Base-by-base conservation (phyloP, 805 yeast genomes). In the Maudiozyma barnettii region DNA sequence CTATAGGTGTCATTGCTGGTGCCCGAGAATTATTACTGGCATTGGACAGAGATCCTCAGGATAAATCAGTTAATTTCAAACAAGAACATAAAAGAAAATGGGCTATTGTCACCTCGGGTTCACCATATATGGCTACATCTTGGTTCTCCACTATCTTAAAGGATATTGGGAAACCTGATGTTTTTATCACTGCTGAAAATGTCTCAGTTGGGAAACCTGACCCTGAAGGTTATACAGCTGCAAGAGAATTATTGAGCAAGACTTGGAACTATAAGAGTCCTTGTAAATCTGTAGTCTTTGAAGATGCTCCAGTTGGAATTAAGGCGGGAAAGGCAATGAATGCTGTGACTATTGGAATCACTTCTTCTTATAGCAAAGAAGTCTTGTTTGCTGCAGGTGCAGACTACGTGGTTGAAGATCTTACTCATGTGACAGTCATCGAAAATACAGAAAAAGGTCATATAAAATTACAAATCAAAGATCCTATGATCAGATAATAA, bases 221-320 rank as follows among this genome's bases (percentile, higher is more conserved):
- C 66, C 95, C 95, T 7, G 79, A 79, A 68, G 91, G 93, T 39
- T 85, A 84, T 69, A 67, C 71, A 41, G 57, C 63, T 53, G 85
- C 84, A 43, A 55, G 64, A 37, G 79, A 76, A 47, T 78, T 74
- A 51, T 71, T 89, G 54, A 72, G 85, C 47, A 50, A 56, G 47
- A 50, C 43, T 31, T 64, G 62, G 57, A 54, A 5, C 48, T 53
- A 20, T 52, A 57, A 39, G 48, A 52, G 5, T 63, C 49, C n/a
- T 19, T 36, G 37, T 19, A 46, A 31, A 64, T 57, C 66, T 18
- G 83, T 84, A 26, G 87, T 82, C 13, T 84, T 85, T 63, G 95
- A 85, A 70, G 95, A 85, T 63, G 91, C 93, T 19, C 88, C 88
- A 35, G 88, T 87, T 36, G 93, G 95, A 53, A 76, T 84, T 51